Conservation (phyloP, 495 filamentous ascomycete species). For the Sabuloglossum arenarium region DNA sequence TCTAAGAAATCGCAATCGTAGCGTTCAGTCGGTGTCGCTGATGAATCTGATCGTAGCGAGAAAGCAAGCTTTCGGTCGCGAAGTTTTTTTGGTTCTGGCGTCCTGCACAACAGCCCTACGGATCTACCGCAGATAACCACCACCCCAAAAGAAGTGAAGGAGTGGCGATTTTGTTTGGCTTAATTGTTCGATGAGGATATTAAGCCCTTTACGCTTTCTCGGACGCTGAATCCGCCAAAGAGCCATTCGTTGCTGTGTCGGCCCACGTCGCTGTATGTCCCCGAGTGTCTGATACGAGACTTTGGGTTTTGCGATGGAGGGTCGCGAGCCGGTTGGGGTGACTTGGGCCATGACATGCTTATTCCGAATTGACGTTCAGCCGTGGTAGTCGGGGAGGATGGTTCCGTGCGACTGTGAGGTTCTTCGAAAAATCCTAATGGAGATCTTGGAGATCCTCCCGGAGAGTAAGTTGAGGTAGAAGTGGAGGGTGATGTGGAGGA, state of each 20-base stretch:
- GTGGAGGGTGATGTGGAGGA: neutral
- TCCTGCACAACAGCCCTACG: neutral
- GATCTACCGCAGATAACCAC: neutral
- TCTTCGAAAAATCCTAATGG: neutral
- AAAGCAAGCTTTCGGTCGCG: neutral
- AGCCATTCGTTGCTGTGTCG: slow-evolving; percentile 15
- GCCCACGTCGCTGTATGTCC: slow-evolving; percentile 8
- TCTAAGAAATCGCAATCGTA: neutral
- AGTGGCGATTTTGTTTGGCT: too few species aligned
- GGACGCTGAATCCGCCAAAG: slow-evolving; percentile 11
- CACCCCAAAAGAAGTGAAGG: neutral
- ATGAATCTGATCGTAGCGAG: neutral
- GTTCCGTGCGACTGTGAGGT: neutral
- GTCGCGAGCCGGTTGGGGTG: neutral
- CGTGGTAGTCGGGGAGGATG: neutral
- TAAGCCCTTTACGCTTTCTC: neutral
- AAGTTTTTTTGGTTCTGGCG: neutral
- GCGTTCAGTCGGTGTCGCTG: neutral
- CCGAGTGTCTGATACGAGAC: neutral
- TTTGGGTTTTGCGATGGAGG: neutral
- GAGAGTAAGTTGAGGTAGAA: neutral
- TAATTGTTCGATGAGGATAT: neutral
- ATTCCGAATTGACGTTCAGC: neutral
- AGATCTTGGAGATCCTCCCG: neutral
- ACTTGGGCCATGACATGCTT: too few species aligned